These are phyloP conservation scores for Teunomyces barrocoloradensis DNA, from an alignment of 805 yeast species.

Conservation along the genomic window DNA sequence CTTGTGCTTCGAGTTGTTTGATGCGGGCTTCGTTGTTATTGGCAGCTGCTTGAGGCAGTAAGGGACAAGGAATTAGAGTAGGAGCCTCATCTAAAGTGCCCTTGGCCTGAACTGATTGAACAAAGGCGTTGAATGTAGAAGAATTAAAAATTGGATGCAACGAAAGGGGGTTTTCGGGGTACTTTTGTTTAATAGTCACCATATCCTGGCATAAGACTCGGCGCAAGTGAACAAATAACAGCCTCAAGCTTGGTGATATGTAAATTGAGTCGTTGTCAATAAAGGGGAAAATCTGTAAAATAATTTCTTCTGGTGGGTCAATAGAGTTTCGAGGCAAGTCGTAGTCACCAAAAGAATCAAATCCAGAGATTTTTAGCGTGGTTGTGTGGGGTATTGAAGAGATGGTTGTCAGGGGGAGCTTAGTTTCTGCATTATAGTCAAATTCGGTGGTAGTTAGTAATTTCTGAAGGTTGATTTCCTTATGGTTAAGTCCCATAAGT, in stretches of 20 bases:
- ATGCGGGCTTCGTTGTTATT: constrained; percentile 2
- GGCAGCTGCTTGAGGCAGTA: neutral
- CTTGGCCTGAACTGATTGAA: constrained; percentile 7
- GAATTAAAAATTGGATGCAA: constrained; percentile 24
- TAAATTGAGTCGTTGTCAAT: constrained; percentile 13
- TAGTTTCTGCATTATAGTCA: constrained; percentile 7
- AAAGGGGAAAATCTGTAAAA: constrained; percentile 29
- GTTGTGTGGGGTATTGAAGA: constrained; percentile 12
- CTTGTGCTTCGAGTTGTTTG: constrained; percentile 12
- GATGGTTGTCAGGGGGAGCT: constrained; percentile 11
- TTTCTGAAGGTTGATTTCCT: constrained; percentile 18
- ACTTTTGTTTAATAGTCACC: constrained; percentile 20
- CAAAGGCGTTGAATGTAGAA: constrained; percentile 15
- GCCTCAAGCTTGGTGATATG: constrained; percentile 9
- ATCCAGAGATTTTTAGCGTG: constrained; percentile 22
- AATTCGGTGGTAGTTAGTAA: constrained; percentile 16
- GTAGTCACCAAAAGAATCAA: constrained; percentile 16
- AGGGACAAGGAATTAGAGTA: neutral
- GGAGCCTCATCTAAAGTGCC: constrained; percentile 7
- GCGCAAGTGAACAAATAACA: constrained; percentile 18
- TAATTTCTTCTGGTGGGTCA: constrained; percentile 25
- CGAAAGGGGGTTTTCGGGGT: constrained; percentile 23
- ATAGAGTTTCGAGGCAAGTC: constrained; percentile 14
- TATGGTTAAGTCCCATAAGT: constrained; percentile 16
- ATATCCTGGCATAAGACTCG: constrained; percentile 28